phyloP scores from a whole-genome alignment of 2,329 filamentous ascomycete species.

The Myrmaecium sp. region DNA sequence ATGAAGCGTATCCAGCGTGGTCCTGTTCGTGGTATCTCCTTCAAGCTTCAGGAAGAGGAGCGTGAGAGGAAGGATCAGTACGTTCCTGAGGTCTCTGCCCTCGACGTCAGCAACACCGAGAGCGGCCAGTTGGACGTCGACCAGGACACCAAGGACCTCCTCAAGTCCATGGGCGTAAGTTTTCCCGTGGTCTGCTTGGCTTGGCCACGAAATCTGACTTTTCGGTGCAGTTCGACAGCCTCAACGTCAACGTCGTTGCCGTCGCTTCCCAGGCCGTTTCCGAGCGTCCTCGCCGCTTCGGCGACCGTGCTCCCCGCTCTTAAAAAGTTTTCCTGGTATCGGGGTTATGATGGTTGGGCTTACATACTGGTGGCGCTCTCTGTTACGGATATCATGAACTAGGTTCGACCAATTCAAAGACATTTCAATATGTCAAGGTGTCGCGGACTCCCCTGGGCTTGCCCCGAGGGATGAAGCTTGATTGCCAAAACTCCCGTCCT shows the following conservation, averaged over 20 bases:
- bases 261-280: constrained; percentile 75
- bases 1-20: constrained; percentile 99
- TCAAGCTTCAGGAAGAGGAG: constrained; percentile 99
- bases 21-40: constrained; percentile 98
- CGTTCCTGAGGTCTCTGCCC: constrained; percentile 94
- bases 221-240: constrained; percentile 67
- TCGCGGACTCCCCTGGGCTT: too few species aligned
- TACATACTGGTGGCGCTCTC: too few species aligned
- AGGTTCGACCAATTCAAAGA: too few species aligned
- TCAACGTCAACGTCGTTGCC: constrained; percentile 88
- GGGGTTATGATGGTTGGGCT: too few species aligned
- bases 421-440: too few species aligned
- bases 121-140: constrained; percentile 89
- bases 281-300: constrained; percentile 69
- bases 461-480: too few species aligned
- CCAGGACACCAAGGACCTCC: constrained; percentile 92
- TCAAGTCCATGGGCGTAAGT: constrained; percentile 98
- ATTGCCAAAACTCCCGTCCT: too few species aligned
- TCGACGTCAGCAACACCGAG: constrained; percentile 92
- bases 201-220: constrained; percentile 5
- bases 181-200: constrained; percentile 4
- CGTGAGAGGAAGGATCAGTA: constrained; percentile 99
- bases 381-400: too few species aligned
- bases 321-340: too few species aligned
- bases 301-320: constrained; percentile 36